Percentiles rank a stretch among this genome's conserved stretches.
Evolutionary conservation across 306 rosid species (phyloP).

Genomic region (Quercus alba): DNA sequence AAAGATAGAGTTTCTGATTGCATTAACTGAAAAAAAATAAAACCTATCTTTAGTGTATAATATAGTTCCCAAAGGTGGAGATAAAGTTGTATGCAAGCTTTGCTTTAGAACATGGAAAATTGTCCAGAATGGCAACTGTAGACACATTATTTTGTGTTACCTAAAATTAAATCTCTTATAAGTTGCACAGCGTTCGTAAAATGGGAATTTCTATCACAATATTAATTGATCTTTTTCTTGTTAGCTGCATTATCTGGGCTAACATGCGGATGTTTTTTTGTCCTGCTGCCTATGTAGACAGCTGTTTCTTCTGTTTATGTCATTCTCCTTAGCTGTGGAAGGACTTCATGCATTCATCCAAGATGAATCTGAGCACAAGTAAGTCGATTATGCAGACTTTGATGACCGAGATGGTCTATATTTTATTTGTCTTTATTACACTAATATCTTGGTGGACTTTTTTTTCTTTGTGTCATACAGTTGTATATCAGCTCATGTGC

Average conservation of each 20-base stretch:
- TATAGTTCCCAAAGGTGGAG: no score
- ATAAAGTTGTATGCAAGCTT: no score
- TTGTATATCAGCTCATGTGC: neutral
- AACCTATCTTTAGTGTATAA: no score
- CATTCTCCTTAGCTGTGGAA: slow-evolving; percentile 97
- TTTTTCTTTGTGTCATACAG: neutral
- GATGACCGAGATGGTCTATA: neutral
- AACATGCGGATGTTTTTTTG: slow-evolving; percentile 49
- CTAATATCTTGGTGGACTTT: neutral
- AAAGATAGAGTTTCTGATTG: no score
- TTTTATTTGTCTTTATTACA: neutral
- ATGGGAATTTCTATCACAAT: neutral
- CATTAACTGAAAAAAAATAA: no score
- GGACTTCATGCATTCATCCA: slow-evolving; percentile 95
- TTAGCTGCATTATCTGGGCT: slow-evolving; percentile 28
- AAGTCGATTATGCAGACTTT: slow-evolving; percentile 38
- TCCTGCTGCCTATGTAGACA: slow-evolving; percentile 83
- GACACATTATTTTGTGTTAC: no score
- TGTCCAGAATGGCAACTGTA: no score
- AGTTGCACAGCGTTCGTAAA: neutral
- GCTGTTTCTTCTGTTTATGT: slow-evolving; percentile 98
- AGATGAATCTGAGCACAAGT: slow-evolving; percentile 99
- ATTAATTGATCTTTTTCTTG: neutral
- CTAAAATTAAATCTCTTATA: neutral
- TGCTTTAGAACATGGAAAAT: no score